Base-by-base conservation (phyloP, 208 protist genomes). In the Naegleria fowleri region DNA sequence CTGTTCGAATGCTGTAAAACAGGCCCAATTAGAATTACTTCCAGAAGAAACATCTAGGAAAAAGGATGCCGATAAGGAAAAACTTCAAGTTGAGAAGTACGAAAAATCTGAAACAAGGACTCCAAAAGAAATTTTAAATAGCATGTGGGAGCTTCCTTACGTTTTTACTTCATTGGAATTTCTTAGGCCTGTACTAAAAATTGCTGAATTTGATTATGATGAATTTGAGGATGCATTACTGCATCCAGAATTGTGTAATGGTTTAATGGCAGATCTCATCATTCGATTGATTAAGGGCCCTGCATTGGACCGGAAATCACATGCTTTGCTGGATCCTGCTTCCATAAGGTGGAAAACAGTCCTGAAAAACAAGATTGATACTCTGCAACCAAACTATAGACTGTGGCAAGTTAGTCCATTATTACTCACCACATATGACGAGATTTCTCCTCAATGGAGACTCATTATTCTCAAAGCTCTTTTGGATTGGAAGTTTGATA, bases 91-190 rank as follows among this genome's bases (percentile, higher is more conserved):
- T 79, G 67, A 79, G n/a, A 9, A 79, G 36, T 36, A 29, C 36
- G 67, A 79, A 79, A 79, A 79, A 33, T 19, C 19, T 36, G 29
- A 36, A 36, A 79, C 19, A 33, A 79, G 29, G 25, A 36, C 16
- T 11, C 13, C 25, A 36, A 36, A 36, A 13, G n/a, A 89, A 89
- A 58, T 40, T 36, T 89, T 89, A 41, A 52, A 25, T 0, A 75
- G 4, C 7, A 75, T 89, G 86, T 89, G 86, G 86, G 86, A 89
- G 29, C 59, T 89, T 29, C 5, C 86, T 22, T 89, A 67, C 25
- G 48, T 89, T 89, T 67, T 13, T 29, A 9, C 29, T 40, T 39
- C 25, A 9, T 67, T 33, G 55, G 13, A 11, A 67, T 39, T 40
- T n/a, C 39, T 89, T 40, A 33, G 86, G 22, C 86, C 86, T 6